phyloP scores from a whole-genome alignment of 2,329 filamentous ascomycete species.

The Helotiales sp. region DNA sequence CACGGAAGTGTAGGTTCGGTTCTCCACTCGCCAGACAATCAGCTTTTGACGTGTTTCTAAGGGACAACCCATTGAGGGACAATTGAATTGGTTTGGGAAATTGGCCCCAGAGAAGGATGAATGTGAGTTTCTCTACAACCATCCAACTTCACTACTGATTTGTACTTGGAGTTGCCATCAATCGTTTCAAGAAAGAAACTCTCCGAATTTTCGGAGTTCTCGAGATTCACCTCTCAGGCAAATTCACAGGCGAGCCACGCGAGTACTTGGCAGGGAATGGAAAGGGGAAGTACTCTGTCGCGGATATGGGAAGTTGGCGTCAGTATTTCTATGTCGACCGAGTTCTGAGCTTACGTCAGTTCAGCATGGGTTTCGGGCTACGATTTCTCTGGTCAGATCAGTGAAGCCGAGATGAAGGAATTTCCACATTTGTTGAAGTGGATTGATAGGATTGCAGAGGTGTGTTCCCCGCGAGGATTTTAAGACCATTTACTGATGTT shows the following conservation, averaged over 20 bases:
- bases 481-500: neutral
- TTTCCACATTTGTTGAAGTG: conserved; percentile 59
- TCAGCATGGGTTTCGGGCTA: conserved; percentile 1
- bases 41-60: neutral
- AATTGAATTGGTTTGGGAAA: conserved; percentile 45
- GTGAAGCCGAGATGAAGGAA: conserved; percentile 52
- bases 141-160: conserved; percentile 1
- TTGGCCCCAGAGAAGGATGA: conserved; percentile 52
- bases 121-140: conserved; percentile 40
- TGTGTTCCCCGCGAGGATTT: neutral
- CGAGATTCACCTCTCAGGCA: conserved; percentile 58
- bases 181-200: conserved; percentile 57
- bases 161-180: conserved; percentile 48
- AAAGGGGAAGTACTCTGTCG: conserved; percentile 58
- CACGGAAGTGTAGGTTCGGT: conserved; percentile 44
- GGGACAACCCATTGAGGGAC: conserved; percentile 51
- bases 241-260: conserved; percentile 53
- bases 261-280: conserved; percentile 59
- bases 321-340: conserved; percentile 54
- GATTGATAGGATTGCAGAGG: conserved; percentile 56
- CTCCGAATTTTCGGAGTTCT: conserved; percentile 59
- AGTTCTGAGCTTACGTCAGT: conserved; percentile 45
- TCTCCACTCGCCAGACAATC: neutral
- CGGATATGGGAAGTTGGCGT: conserved; percentile 58
- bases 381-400: conserved; percentile 4